Conservation (phyloP, 2,329 filamentous ascomycete genomes). For the Sporothrix variecibatus region DNA sequence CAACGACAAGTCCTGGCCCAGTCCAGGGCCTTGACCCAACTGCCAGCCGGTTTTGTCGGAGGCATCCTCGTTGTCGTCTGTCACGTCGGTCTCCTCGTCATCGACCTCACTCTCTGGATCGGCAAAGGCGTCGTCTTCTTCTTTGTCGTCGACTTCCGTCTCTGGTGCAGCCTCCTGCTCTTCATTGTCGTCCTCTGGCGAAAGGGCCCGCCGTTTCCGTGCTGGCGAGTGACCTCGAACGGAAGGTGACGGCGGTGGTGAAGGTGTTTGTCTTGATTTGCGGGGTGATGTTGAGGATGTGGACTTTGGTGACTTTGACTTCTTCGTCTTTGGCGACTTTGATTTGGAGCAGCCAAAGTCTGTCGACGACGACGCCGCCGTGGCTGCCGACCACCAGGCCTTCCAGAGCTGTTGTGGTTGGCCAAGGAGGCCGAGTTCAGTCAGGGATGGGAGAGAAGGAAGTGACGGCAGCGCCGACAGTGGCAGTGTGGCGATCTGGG, state of each 20-base stretch:
- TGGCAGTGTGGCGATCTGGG: neutral
- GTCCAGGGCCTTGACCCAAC: constrained; percentile 1
- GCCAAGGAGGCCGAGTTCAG: constrained; percentile 27
- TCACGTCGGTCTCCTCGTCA: neutral
- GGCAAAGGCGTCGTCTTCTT: neutral
- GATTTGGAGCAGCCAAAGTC: neutral
- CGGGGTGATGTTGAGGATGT: neutral
- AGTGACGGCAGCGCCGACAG: neutral
- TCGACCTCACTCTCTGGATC: neutral
- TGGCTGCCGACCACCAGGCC: constrained; percentile 17
- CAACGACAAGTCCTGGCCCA: neutral
- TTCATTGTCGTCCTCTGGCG: neutral
- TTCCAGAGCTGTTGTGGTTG: constrained; percentile 19
- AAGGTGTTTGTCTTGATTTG: neutral
- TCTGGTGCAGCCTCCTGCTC: neutral
- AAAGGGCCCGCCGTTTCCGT: constrained; percentile 18
- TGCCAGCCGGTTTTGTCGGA: neutral
- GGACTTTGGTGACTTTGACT: neutral
- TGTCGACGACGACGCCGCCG: constrained; percentile 1
- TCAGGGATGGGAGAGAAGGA: constrained; percentile 24
- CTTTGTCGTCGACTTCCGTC: neutral
- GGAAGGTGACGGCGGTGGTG: neutral
- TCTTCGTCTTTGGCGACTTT: neutral
- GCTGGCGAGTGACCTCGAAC: neutral
- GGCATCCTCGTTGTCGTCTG: neutral